Evolutionary conservation across 768 basidiomycete genomes (phyloP), one percentile per base, ranked within the genome.

Genomic region (Cantharellus cinnabarinus): DNA sequence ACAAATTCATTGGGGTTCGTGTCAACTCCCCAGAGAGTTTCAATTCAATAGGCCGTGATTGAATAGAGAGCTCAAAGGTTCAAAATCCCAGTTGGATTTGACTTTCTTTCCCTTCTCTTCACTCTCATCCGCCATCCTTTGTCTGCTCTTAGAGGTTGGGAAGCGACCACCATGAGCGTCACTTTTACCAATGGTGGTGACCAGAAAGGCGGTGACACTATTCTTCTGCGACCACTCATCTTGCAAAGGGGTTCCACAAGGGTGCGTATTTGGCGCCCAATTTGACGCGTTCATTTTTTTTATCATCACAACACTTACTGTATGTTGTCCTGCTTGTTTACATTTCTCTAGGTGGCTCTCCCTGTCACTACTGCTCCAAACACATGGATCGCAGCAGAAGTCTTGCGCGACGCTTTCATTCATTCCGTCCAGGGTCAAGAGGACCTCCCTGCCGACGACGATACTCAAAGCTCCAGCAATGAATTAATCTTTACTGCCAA

Each of bases 381-480:
- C 70, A 80, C 89, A 70, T 95, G 93, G 91, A 88, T 90, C 67
- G 78, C 81, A 58, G 90, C 91, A 57, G 90, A 94, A 72, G 81
- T 91, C 66, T 79, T 94, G 60, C 76, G 85, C 66, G 90, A 95
- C 66, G 87, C 91, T 61, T 97, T 94, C 69, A 71, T 76, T 59
- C 79, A 88, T 70, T 70, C 76, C 59, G 65, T 66, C 55, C 59
- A 65, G 41, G 64, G 66, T 5, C 61, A 65, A 50, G 67, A 69
- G 56, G 68, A 66, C 29, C 62, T 64, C 38, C 56, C 79, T 80
- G 67, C 74, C 74, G 40, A 76, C 74, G 66, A 79, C 59, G 58
- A 40, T 10, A 79, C 67, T 74, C 72, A 59, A 72, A 76, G 58
- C 70, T 69, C 37, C 73, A 80, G 64, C 67, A 75, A 62, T 2